Conservation (phyloP, 805 yeast genomes). For the Candida ulmi region DNA sequence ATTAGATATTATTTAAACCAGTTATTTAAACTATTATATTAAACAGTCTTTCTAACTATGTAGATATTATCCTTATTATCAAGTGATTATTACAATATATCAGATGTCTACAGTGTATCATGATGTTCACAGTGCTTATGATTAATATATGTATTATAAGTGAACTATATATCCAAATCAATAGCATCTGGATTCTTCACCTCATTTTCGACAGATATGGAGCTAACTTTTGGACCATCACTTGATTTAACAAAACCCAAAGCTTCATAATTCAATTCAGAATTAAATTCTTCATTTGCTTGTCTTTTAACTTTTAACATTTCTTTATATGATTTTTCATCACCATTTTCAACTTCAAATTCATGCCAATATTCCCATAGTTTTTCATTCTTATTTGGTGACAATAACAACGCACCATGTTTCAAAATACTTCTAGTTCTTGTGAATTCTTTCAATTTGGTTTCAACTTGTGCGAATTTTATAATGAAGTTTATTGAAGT, state of each 20-base stretch:
- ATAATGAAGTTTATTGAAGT: conserved; percentile 38
- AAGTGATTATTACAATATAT: too few species aligned
- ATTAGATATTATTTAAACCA: too few species aligned
- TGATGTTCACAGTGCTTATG: conserved; percentile 1
- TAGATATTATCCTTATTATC: too few species aligned
- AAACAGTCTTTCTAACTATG: too few species aligned
- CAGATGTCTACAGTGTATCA: too few species aligned
- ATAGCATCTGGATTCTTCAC: conserved; percentile 52
- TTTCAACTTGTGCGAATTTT: conserved; percentile 57
- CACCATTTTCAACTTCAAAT: conserved; percentile 70
- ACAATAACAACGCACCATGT: conserved; percentile 42
- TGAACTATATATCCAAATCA: conserved; percentile 41
- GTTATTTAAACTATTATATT: too few species aligned
- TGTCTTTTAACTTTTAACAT: conserved; percentile 59
- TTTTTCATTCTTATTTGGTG: conserved; percentile 25
- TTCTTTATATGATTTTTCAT: conserved; percentile 64
- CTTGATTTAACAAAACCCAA: conserved; percentile 45
- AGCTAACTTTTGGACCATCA: conserved; percentile 29
- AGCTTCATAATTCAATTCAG: conserved; percentile 26
- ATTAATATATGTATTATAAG: background rate
- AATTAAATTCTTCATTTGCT: conserved; percentile 24
- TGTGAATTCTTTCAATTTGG: conserved; percentile 39
- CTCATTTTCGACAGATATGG: conserved; percentile 15
- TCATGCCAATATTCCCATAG: conserved; percentile 69
- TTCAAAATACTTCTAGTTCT: conserved; percentile 61